These are phyloP conservation scores for Scopulariopsis brevicaulis DNA, from an alignment of 2,329 filamentous ascomycete genomes.

Conservation along the genomic window DNA sequence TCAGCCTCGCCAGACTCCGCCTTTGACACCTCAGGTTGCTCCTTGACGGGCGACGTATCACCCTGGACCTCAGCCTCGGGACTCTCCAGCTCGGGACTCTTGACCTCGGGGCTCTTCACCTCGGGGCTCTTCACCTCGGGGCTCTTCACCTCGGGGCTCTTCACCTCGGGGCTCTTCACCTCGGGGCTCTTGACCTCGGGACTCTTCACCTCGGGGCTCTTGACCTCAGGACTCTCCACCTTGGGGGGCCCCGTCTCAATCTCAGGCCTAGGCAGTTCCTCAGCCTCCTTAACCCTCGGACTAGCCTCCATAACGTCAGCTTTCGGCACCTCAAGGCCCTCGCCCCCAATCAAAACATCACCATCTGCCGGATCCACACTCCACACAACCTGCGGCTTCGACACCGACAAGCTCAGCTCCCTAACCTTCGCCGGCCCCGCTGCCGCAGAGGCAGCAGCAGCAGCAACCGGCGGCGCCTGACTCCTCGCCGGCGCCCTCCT, in stretches of 20 bases:
- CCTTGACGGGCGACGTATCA: neutral
- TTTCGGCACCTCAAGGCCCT: neutral
- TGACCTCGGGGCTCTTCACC: constrained; percentile 9
- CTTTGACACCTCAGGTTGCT: neutral
- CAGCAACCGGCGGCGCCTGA: constrained; percentile 21
- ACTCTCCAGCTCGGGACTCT: constrained; percentile 9
- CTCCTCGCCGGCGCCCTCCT: constrained; percentile 54
- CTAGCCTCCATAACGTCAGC: no score
- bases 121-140: constrained; percentile 1
- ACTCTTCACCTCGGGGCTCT: constrained; percentile 7
- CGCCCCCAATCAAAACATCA: constrained; percentile 24
- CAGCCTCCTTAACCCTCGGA: neutral
- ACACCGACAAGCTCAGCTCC: constrained; percentile 32
- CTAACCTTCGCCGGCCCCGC: constrained; percentile 11
- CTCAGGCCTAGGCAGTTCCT: neutral
- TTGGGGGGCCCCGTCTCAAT: constrained; percentile 1
- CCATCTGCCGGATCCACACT: constrained; percentile 40
- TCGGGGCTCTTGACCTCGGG: neutral
- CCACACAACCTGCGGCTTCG: constrained; percentile 34
- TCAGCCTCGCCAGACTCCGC: neutral
- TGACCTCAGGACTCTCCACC: constrained; percentile 10
- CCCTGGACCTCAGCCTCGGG: constrained; percentile 5
- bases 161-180: constrained; percentile 10
- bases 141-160: constrained; percentile 7
- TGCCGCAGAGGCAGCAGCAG: constrained; percentile 14